Base-by-base conservation (phyloP, 768 basidiomycete genomes). In the Termitomyces sp. region DNA sequence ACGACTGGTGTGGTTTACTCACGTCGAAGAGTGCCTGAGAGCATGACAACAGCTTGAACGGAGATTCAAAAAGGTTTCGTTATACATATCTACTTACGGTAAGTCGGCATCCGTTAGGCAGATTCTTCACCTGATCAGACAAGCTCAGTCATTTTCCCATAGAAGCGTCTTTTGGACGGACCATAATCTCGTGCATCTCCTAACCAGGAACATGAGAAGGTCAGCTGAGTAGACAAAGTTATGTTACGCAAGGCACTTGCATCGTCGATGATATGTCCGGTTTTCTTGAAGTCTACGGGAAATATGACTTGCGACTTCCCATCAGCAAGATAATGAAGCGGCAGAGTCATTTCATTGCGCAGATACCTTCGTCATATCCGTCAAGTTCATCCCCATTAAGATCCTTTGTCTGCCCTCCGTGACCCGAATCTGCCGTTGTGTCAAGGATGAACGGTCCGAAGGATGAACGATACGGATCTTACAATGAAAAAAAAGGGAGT, bases 361-460 rank as follows among this genome's bases (percentile, higher is more conserved):
- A 27, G n/a, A 27, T 55, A 85, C 86, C 83, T 78, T 94, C 91
- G 59, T 94, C 91, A 53, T 74, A 81, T 7, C 93, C 94, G 63
- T 91, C 88, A 0, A 76, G 72, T 70, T 95, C 87, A 61, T 92
- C 91, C 3, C 89, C 90, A 61, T 91, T 79, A 1, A 72, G 58
- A 70, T 97, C 94, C 52, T 76, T 77, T 3, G 87, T 85, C 66
- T 95, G 94, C 10, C 94, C 96, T n/a, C 97, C 96, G 64, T 98
- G 95, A 0, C 95, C 96, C 1, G 94, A 96, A 71, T 92, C 89
- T 90, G 7, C 6, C 7, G 35, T 8, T 14, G 41, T 25, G 30
- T 32, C 11, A 10, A 46, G 19, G n/a, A 46, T 52, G 11, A 43
- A 28, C 11, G 61, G 47, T 5, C 3, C 35, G 50, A 7, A 34